Conservation (phyloP, 2,329 filamentous ascomycete genomes). For the Trichoderma polysporum region DNA sequence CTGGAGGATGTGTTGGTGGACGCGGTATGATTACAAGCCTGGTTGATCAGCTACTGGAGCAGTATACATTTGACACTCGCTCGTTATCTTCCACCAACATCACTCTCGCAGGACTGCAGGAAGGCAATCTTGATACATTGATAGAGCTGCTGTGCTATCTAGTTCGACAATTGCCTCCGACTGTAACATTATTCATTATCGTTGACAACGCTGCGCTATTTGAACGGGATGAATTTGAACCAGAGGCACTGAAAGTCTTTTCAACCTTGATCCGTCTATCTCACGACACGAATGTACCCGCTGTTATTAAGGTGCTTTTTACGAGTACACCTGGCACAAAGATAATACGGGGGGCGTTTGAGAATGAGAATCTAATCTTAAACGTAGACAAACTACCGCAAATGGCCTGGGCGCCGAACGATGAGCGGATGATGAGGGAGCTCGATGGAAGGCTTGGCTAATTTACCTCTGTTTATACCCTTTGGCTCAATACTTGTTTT, state of each 20-base stretch:
- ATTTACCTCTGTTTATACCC: too few species aligned
- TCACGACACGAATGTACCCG: not conserved
- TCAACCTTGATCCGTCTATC: not conserved
- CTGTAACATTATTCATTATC: not conserved
- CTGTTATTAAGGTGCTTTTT: conserved; percentile 24
- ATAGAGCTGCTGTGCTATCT: not conserved
- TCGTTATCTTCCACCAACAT: not conserved
- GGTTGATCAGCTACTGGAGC: conserved; percentile 20
- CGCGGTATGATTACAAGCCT: conserved; percentile 19
- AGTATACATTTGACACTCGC: conserved; percentile 16
- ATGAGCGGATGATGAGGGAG: not conserved
- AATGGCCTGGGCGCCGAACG: conserved; percentile 18
- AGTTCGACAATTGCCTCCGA: not conserved
- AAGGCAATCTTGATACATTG: not conserved
- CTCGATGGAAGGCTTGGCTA: too few species aligned
- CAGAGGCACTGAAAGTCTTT: not conserved
- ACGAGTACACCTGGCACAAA: conserved; percentile 22
- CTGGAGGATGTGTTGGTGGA: not conserved
- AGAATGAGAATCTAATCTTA: conserved; percentile 21
- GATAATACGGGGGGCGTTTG: conserved; percentile 18
- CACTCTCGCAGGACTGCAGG: not conserved
- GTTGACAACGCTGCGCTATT: not conserved
- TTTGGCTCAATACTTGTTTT: too few species aligned
- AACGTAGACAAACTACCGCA: conserved; percentile 22
- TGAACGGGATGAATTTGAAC: not conserved